A percentile compares a stretch with the other conserved stretches of the same genome.
Conservation (phyloP, 1,139 yeast genomes). For the Sugiyamaella sp. region DNA sequence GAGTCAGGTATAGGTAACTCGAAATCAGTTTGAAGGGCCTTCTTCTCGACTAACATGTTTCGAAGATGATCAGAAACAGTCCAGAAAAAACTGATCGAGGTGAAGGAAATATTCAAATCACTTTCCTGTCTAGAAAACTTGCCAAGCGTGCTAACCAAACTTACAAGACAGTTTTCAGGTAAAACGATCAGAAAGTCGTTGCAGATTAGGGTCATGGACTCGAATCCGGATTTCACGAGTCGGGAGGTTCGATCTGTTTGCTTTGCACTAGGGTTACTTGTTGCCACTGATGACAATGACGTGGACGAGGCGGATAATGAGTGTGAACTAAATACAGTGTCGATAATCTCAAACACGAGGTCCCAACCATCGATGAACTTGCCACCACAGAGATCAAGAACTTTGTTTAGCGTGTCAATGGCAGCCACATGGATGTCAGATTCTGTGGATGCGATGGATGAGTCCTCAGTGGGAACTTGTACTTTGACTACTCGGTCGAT, state of each 20-base stretch:
- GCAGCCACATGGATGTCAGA: conserved; percentile 63
- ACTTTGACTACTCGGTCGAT: conserved; percentile 38
- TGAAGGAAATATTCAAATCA: conserved; percentile 85
- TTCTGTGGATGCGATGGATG: conserved; percentile 27
- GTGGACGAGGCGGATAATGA: conserved; percentile 28
- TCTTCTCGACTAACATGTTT: conserved; percentile 28
- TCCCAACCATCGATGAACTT: conserved; percentile 68
- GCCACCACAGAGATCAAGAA: conserved; percentile 76
- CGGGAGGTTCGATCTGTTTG: conserved; percentile 24
- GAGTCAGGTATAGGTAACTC: conserved; percentile 24
- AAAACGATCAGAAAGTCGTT: conserved; percentile 78
- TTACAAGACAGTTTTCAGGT: conserved; percentile 60
- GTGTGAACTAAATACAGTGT: conserved; percentile 57
- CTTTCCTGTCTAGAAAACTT: conserved; percentile 69
- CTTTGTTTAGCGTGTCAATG: conserved; percentile 63
- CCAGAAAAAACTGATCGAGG: conserved; percentile 93
- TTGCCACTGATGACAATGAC: conserved; percentile 41
- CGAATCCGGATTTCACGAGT: conserved; percentile 67
- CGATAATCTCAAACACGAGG: conserved; percentile 65
- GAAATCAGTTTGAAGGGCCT: conserved; percentile 26
- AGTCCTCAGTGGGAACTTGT: conserved; percentile 14
- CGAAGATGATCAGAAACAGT: conserved; percentile 76
- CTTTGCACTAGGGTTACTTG: conserved; percentile 15
- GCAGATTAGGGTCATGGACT: conserved; percentile 75
- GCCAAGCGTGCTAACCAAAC: conserved; percentile 69